Evolutionary conservation across 2,329 filamentous ascomycete species (phyloP).

Genomic region (Phaeomoniella chlamydospora): DNA sequence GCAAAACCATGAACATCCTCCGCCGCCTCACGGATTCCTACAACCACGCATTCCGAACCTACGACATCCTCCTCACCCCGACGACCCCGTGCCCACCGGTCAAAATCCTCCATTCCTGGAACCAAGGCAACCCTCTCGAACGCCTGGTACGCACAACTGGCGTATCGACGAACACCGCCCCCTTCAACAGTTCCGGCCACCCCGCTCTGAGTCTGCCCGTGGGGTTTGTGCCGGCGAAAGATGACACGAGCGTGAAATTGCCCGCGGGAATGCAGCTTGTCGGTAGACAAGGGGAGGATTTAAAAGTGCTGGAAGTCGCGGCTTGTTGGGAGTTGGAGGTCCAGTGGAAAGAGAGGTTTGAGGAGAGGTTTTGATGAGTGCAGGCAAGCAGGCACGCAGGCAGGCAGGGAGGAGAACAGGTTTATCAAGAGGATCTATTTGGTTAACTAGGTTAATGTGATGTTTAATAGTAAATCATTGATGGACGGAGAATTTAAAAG

Average conservation of each 20-base stretch:
- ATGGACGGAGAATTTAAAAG: too few species aligned
- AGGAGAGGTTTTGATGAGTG: too few species aligned
- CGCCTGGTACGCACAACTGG: slow-evolving; percentile 24
- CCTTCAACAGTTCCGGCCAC: slow-evolving; percentile 43
- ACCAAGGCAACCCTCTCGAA: slow-evolving; percentile 2
- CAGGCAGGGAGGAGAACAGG: too few species aligned
- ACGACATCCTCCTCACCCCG: slow-evolving; percentile 3
- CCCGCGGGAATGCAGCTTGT: slow-evolving; percentile 42
- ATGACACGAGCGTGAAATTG: slow-evolving; percentile 21
- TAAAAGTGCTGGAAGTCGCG: slow-evolving; percentile 10
- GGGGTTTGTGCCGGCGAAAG: slow-evolving; percentile 27
- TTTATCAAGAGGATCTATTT: too few species aligned
- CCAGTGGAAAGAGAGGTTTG: too few species aligned
- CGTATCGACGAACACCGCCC: slow-evolving; percentile 40
- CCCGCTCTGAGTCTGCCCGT: slow-evolving; percentile 39
- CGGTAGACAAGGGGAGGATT: slow-evolving; percentile 17
- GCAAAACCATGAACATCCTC: slow-evolving; percentile 2
- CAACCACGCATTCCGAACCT: slow-evolving; percentile 1
- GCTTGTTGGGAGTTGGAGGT: slow-evolving; percentile 9
- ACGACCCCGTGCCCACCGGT: slow-evolving; percentile 1
- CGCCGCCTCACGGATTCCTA: slow-evolving; percentile 1
- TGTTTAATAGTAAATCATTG: too few species aligned
- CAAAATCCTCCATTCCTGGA: slow-evolving; percentile 2
- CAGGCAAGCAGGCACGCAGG: too few species aligned
- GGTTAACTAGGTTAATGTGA: too few species aligned